A percentile compares a stretch with the other conserved stretches of the same genome.
Conservation (phyloP, 116 monocot species). For the Trichopus zeylanicus region DNA sequence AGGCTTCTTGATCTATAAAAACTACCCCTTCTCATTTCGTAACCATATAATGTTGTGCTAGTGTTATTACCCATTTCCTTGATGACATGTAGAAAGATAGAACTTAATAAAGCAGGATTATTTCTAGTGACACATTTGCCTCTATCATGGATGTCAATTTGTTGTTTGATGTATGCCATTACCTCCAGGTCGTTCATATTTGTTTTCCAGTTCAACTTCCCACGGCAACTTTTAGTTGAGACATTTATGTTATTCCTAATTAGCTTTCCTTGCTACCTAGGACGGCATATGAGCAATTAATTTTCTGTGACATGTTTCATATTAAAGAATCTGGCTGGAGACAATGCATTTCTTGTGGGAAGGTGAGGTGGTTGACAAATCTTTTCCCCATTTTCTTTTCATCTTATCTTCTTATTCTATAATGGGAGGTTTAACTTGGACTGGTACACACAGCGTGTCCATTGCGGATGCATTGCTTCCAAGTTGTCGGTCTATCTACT, state of each 20-base stretch:
- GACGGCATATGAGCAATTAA: conserved; percentile 66
- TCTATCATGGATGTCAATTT: too few relatives aligned
- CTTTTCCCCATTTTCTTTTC: not conserved
- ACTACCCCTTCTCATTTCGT: too few relatives aligned
- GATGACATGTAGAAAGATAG: too few relatives aligned
- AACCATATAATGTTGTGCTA: too few relatives aligned
- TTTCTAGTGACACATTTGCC: too few relatives aligned
- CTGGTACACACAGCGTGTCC: conserved; percentile 51
- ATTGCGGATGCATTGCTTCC: conserved; percentile 94
- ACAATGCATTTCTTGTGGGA: conserved; percentile 77
- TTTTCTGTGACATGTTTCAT: conserved; percentile 88
- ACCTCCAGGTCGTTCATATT: too few relatives aligned
- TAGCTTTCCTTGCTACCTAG: conserved; percentile 15
- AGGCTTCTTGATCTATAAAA: too few relatives aligned
- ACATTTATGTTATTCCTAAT: not conserved
- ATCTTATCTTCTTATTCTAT: not conserved
- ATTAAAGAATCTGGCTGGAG: conserved; percentile 94
- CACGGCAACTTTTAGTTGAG: not conserved
- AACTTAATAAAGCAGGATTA: too few relatives aligned
- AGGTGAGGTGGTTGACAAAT: conserved; percentile 31
- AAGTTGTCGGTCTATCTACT: conserved; percentile 64
- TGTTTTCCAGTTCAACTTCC: too few relatives aligned
- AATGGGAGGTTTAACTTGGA: not conserved
- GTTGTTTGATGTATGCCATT: too few relatives aligned
- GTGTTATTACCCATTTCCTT: too few relatives aligned